Conservation (phyloP, 345 rosid species). For the Populus tremula region DNA sequence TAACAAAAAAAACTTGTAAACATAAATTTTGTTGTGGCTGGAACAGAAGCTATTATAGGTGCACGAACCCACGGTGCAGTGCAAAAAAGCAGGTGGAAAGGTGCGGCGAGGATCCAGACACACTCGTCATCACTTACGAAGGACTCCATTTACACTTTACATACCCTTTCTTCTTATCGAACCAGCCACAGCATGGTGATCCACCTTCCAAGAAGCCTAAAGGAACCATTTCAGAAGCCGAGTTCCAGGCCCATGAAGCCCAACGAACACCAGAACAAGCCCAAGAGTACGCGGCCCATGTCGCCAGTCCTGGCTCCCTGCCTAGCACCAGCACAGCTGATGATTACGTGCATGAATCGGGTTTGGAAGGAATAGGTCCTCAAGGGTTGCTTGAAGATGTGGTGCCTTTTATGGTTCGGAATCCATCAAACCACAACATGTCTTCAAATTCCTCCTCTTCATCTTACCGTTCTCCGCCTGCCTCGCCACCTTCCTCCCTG, state of each 20-base stretch:
- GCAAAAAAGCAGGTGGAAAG: slow-evolving; percentile 88
- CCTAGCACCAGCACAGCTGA: slow-evolving; percentile 1
- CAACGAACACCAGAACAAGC: slow-evolving; percentile 11
- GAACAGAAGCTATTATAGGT: slow-evolving; percentile 80
- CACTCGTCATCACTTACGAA: slow-evolving; percentile 71
- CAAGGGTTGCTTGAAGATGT: slow-evolving; percentile 73
- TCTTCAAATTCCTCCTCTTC: slow-evolving; percentile 41
- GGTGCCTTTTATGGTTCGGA: slow-evolving; percentile 59
- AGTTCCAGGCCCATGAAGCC: not conserved
- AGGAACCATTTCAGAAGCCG: slow-evolving; percentile 9
- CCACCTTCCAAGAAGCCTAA: slow-evolving; percentile 47
- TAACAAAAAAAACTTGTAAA: no score
- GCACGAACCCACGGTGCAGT: slow-evolving; percentile 76
- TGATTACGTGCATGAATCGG: not conserved
- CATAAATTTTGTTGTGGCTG: not conserved
- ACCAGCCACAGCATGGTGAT: slow-evolving; percentile 22
- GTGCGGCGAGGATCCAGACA: slow-evolving; percentile 59
- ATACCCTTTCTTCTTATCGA: slow-evolving; percentile 42
- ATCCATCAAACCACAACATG: slow-evolving; percentile 26
- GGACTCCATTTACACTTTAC: slow-evolving; percentile 78
- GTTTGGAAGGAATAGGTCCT: slow-evolving; percentile 17
- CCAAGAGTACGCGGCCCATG: not conserved
- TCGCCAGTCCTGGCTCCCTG: not conserved
- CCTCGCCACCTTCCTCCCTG: slow-evolving; percentile 53
- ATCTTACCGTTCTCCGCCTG: slow-evolving; percentile 39